phyloP scores from a whole-genome alignment of 2,329 filamentous ascomycete genomes.

The Monosporascus sp. region DNA sequence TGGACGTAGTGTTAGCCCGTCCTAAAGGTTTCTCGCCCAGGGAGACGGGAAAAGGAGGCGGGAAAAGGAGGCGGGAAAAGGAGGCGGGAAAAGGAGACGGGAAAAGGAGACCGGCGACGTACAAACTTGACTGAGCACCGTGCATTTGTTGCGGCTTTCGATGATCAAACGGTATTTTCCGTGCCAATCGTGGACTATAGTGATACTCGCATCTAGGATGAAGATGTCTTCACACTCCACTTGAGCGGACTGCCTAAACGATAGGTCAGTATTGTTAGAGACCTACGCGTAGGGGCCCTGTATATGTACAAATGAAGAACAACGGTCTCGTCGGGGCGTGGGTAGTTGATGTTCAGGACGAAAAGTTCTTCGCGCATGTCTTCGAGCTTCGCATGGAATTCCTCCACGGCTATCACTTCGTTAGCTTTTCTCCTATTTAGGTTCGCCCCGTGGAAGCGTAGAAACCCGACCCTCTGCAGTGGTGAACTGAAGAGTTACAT shows the following conservation, averaged over 20 bases:
- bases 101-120: no score
- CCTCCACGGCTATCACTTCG: slow-evolving; percentile 5
- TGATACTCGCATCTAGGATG: slow-evolving; percentile 17
- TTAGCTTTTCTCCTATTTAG: neutral
- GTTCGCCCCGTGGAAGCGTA: no score
- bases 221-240: slow-evolving; percentile 17
- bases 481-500: slow-evolving; percentile 16
- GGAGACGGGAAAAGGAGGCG: no score
- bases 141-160: slow-evolving; percentile 17
- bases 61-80: no score
- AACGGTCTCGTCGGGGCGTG: slow-evolving; percentile 8
- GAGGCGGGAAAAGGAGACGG: no score
- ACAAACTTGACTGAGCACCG: slow-evolving; percentile 13
- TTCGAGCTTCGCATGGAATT: slow-evolving; percentile 9
- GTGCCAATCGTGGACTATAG: slow-evolving; percentile 10
- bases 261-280: no score
- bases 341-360: slow-evolving; percentile 8
- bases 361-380: slow-evolving; percentile 14
- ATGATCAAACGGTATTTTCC: slow-evolving; percentile 17
- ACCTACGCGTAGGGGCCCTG: no score
- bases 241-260: slow-evolving; percentile 11
- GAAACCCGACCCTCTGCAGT: slow-evolving; percentile 6
- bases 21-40: no score
- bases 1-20: no score
- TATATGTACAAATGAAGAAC: slow-evolving; percentile 6